These are phyloP conservation scores for Hemisphaericaspora nanyangensis DNA, from an alignment of 805 yeast genomes.

Conservation along the genomic window DNA sequence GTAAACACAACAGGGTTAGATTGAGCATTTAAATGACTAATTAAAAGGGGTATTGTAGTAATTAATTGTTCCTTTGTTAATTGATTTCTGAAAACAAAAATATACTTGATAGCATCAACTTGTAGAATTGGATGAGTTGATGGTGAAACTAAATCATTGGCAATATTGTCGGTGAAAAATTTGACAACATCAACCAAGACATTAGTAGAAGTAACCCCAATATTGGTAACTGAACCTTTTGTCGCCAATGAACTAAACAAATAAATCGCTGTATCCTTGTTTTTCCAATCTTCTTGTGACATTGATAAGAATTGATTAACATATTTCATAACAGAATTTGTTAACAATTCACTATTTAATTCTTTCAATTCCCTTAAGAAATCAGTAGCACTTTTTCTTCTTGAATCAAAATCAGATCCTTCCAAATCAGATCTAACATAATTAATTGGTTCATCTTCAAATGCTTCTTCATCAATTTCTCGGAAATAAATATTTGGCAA, in stretches of 20 bases:
- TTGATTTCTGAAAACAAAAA: constrained; percentile 88
- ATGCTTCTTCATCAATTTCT: constrained; percentile 84
- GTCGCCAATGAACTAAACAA: constrained; percentile 87
- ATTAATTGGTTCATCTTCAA: constrained; percentile 96
- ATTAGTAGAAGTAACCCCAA: constrained; percentile 87
- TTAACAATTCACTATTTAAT: constrained; percentile 68
- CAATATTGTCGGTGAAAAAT: constrained; percentile 78
- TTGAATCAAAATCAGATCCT: constrained; percentile 89
- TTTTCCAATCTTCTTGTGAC: constrained; percentile 58
- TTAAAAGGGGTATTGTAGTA: constrained; percentile 75
- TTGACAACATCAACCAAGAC: constrained; percentile 78
- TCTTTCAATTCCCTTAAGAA: constrained; percentile 83
- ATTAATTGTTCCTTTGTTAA: constrained; percentile 78
- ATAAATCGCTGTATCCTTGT: constrained; percentile 82
- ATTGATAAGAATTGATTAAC: constrained; percentile 62
- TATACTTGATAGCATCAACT: constrained; percentile 90
- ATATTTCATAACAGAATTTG: constrained; percentile 69
- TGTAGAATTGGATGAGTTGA: constrained; percentile 67
- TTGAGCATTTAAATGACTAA: constrained; percentile 58
- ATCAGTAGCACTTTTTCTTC: constrained; percentile 91
- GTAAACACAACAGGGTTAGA: constrained; percentile 78
- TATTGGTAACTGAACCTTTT: constrained; percentile 79
- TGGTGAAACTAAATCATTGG: constrained; percentile 64
- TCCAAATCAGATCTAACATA: constrained; percentile 90
- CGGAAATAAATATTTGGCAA: constrained; percentile 86